Evolutionary conservation across 148 eudicot genomes (phyloP).

Genomic region (Tetragonia tetragonoides): DNA sequence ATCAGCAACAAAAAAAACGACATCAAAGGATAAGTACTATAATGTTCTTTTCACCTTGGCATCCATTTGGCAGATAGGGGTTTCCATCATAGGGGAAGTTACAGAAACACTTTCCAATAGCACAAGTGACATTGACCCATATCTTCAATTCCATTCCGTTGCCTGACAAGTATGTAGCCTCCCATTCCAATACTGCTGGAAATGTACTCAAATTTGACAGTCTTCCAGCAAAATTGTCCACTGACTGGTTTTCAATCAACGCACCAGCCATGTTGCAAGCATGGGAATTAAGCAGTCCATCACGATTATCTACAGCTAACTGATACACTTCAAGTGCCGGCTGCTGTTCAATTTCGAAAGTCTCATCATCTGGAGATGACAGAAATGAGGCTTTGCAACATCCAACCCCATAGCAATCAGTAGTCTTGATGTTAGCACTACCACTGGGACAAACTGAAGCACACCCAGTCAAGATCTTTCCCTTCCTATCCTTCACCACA

Average conservation of each 20-base stretch:
- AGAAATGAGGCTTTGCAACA: slow-evolving; percentile 35
- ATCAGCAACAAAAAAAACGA: no score
- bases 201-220: neutral
- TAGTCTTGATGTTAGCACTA: neutral
- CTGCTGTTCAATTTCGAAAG: no score
- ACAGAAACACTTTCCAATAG: neutral
- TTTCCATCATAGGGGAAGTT: slow-evolving; percentile 17
- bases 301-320: neutral
- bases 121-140: neutral
- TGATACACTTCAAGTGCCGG: slow-evolving; percentile 5
- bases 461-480: slow-evolving; percentile 24
- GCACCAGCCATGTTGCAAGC: slow-evolving; percentile 16
- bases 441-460: slow-evolving; percentile 29
- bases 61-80: slow-evolving; percentile 26
- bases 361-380: no score
- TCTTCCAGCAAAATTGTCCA: neutral
- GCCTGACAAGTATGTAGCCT: neutral
- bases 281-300: no score
- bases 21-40: no score
- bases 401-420: slow-evolving; percentile 33
- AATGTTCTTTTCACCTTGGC: no score
- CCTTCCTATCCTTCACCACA: slow-evolving; percentile 15
- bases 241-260: neutral
- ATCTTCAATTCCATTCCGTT: no score
- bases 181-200: slow-evolving; percentile 18